These are phyloP conservation scores for Plasmodium coatneyi DNA, from an alignment of 169 alveolate genomes.

Conservation along the genomic window DNA sequence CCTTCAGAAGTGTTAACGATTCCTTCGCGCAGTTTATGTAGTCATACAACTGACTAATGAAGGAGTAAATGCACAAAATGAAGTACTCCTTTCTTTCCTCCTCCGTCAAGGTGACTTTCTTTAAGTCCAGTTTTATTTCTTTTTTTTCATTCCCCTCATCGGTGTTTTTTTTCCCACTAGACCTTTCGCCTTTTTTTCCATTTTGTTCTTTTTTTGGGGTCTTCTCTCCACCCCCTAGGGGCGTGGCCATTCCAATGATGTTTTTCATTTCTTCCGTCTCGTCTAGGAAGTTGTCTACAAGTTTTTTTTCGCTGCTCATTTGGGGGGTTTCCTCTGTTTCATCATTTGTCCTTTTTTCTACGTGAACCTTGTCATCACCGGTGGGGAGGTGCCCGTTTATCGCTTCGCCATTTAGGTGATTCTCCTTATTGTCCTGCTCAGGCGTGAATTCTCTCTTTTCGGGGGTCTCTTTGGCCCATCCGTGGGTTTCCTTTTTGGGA, in stretches of 20 bases:
- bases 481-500: background rate
- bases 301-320: background rate
- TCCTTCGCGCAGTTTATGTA: constrained; percentile 54
- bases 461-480: background rate
- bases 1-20: constrained; percentile 22
- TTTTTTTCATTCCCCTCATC: constrained; percentile 17
- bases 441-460: background rate
- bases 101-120: constrained; percentile 17
- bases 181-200: background rate
- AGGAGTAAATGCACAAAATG: constrained; percentile 52
- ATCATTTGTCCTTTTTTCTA: background rate
- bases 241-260: constrained; percentile 18
- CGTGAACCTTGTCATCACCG: background rate
- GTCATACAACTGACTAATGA: constrained; percentile 72
- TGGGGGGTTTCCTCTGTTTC: background rate
- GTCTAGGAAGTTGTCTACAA: background rate
- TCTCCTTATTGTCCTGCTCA: background rate
- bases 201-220: background rate
- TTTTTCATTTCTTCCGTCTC: constrained; percentile 30
- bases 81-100: constrained; percentile 60
- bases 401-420: background rate
- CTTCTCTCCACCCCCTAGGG: constrained; percentile 1
- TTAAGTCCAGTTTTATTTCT: constrained; percentile 66
- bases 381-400: background rate
- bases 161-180: background rate